phyloP scores from a whole-genome alignment of 306 rosid species.

The Castanospermum australe region DNA sequence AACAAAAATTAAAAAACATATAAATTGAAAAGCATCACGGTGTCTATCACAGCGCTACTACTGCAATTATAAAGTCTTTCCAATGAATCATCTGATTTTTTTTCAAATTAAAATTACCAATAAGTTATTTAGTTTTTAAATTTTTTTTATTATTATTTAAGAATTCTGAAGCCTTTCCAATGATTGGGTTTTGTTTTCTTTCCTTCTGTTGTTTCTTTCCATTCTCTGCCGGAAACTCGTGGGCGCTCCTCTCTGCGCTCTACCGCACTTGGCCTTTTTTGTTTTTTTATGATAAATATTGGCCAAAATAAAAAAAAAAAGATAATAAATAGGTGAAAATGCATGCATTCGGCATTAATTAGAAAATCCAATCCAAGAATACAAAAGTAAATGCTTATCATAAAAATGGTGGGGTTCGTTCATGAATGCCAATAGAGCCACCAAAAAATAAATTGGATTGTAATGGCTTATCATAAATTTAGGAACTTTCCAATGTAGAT shows the following conservation, averaged over 20 bases:
- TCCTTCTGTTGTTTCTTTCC: not conserved
- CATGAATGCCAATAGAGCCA: not conserved
- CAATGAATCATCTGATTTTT: no score
- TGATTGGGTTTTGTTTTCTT: constrained; percentile 21
- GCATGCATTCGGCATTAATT: no score
- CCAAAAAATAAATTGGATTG: not conserved
- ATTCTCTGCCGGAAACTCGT: not conserved
- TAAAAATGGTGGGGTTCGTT: not conserved
- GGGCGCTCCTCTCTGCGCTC: constrained; percentile 30
- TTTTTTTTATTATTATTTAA: not conserved
- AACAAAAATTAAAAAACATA: no score
- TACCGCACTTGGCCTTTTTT: constrained; percentile 22
- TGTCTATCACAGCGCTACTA: no score
- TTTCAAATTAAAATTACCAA: no score
- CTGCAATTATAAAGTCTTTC: no score
- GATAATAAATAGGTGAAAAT: not conserved
- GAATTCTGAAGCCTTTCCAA: not conserved
- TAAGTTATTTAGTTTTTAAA: no score
- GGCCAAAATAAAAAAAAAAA: no score
- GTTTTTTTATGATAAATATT: not conserved
- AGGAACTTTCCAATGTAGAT: not conserved
- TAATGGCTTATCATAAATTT: not conserved
- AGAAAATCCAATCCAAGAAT: not conserved
- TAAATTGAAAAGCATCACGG: no score
- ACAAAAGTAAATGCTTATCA: not conserved